Percentiles rank a stretch among this genome's conserved stretches.
These are phyloP conservation scores for Auriscalpium orientale DNA, from an alignment of 768 basidiomycete genomes.

Conservation along the genomic window DNA sequence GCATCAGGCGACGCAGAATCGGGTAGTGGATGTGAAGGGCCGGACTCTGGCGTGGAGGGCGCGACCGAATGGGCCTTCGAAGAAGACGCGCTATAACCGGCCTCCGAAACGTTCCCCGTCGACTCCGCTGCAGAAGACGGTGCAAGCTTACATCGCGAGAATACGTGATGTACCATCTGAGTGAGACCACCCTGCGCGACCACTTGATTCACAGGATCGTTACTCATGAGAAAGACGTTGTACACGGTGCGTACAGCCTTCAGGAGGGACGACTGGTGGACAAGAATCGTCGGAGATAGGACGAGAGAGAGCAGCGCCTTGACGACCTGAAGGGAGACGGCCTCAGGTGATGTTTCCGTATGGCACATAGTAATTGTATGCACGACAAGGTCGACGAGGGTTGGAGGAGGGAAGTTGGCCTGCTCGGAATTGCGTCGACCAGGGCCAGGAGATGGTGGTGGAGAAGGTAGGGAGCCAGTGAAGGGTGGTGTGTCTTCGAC, in stretches of 20 bases:
- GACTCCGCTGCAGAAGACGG: conserved; percentile 1
- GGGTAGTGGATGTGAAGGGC: conserved; percentile 12
- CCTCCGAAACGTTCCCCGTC: not conserved
- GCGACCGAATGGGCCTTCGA: conserved; percentile 7
- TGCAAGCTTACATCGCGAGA: conserved; percentile 62
- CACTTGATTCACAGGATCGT: conserved; percentile 89
- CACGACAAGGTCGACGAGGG: conserved; percentile 88
- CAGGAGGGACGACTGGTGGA: conserved; percentile 92
- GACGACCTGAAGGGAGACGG: conserved; percentile 93
- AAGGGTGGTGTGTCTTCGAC: conserved; percentile 48
- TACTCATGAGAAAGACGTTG: conserved; percentile 91
- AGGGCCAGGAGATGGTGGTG: conserved; percentile 64
- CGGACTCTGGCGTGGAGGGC: conserved; percentile 9
- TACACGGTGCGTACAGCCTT: conserved; percentile 98
- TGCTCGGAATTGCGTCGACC: conserved; percentile 37
- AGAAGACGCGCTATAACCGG: conserved; percentile 7
- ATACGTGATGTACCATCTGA: conserved; percentile 97
- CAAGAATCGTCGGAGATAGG: conserved; percentile 76
- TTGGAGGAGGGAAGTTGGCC: conserved; percentile 45
- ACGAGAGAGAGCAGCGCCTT: conserved; percentile 89
- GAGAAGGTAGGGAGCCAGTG: conserved; percentile 48
- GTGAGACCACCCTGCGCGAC: conserved; percentile 97
- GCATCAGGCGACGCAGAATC: conserved; percentile 1
- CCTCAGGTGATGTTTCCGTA: conserved; percentile 77
- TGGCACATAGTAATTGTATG: conserved; percentile 93